Percentiles rank a stretch among this genome's conserved stretches.
phyloP scores from a whole-genome alignment of 2,329 filamentous ascomycete species.

The Scorias spongiosa region DNA sequence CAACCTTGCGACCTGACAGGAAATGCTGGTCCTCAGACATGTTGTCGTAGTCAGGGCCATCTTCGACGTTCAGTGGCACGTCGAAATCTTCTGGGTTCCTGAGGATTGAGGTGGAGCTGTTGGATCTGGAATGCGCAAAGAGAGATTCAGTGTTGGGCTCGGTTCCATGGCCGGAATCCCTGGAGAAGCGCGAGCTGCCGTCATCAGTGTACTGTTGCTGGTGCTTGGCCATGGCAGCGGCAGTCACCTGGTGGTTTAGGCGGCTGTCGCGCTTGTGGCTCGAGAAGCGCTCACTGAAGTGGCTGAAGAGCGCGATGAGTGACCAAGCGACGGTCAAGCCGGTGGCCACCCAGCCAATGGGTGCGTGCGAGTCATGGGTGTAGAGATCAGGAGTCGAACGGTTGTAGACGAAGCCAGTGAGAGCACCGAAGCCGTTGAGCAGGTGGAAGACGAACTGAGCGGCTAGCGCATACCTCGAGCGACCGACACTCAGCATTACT shows the following conservation, averaged over 20 bases:
- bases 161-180: slow-evolving; percentile 23
- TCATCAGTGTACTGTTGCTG: slow-evolving; percentile 11
- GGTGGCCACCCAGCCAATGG: slow-evolving; percentile 71
- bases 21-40: slow-evolving; percentile 24
- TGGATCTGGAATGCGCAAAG: slow-evolving; percentile 15
- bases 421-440: slow-evolving; percentile 39
- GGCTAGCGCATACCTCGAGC: slow-evolving; percentile 57
- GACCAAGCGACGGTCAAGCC: slow-evolving; percentile 58
- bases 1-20: slow-evolving; percentile 21
- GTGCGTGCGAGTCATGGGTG: slow-evolving; percentile 74
- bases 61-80: slow-evolving; percentile 4
- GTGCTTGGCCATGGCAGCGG: slow-evolving; percentile 17
- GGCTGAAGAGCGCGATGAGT: slow-evolving; percentile 49
- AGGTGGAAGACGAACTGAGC: slow-evolving; percentile 44
- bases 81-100: slow-evolving; percentile 9
- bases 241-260: slow-evolving; percentile 1
- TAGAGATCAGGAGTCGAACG: slow-evolving; percentile 72
- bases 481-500: slow-evolving; percentile 74
- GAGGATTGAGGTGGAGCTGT: slow-evolving; percentile 16
- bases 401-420: slow-evolving; percentile 60
- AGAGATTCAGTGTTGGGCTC: slow-evolving; percentile 13
- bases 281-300: slow-evolving; percentile 24
- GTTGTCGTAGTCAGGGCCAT: slow-evolving; percentile 23
- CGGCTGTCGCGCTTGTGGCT: not conserved
- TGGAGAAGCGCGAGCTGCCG: slow-evolving; percentile 21